These are phyloP conservation scores for Lathyrus aphaca DNA, from an alignment of 306 rosid genomes.

Conservation along the genomic window DNA sequence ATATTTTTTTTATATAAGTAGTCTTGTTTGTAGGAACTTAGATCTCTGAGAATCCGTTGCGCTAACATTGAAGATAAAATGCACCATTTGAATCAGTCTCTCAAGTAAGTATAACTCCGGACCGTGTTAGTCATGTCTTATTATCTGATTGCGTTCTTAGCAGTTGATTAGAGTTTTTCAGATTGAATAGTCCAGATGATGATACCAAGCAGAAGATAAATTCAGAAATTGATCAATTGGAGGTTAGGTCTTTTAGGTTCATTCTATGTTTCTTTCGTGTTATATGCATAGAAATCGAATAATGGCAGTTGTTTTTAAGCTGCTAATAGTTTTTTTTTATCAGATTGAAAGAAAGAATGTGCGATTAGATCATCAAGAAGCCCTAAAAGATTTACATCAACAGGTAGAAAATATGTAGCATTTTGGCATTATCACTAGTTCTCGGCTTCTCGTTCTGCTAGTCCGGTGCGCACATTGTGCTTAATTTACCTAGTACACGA, in stretches of 20 bases:
- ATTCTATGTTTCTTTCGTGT: neutral
- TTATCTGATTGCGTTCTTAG: neutral
- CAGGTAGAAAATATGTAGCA: conserved; percentile 49
- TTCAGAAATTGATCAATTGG: conserved; percentile 51
- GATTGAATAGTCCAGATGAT: neutral
- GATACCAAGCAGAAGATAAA: conserved; percentile 47
- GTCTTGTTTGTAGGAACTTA: conserved; percentile 65
- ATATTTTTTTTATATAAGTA: conserved; percentile 8
- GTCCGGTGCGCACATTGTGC: neutral
- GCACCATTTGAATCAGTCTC: conserved; percentile 77
- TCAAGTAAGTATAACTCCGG: conserved; percentile 61
- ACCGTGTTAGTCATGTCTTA: neutral
- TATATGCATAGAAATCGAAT: conserved; percentile 15
- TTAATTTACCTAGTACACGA: conserved; percentile 1
- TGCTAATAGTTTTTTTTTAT: conserved; percentile 24
- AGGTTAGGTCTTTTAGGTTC: conserved; percentile 62
- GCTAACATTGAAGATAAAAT: conserved; percentile 80
- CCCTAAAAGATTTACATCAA: conserved; percentile 73
- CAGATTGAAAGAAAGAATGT: conserved; percentile 66
- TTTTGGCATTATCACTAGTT: neutral
- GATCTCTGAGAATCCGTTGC: conserved; percentile 68
- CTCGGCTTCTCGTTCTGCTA: conserved; percentile 1
- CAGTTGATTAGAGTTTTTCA: neutral
- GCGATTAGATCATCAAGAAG: conserved; percentile 64
- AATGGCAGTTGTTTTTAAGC: conserved; percentile 11